These are phyloP conservation scores for Pseudofabraea citricarpa DNA, from an alignment of 2,329 filamentous ascomycete genomes.

Conservation along the genomic window DNA sequence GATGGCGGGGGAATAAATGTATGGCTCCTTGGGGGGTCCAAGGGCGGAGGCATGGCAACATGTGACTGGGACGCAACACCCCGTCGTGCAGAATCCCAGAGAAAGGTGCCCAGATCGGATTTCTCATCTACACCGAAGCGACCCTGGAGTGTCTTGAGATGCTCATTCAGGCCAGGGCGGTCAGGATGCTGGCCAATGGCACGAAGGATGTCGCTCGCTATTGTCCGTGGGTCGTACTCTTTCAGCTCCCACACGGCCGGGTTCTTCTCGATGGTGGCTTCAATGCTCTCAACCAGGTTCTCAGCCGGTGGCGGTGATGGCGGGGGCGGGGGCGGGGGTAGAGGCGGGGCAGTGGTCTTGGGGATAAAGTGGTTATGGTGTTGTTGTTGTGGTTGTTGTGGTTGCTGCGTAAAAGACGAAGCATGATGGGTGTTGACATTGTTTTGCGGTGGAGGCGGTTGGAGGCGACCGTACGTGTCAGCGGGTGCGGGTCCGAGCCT, in stretches of 20 bases:
- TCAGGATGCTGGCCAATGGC: constrained; percentile 57
- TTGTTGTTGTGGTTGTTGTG: neutral
- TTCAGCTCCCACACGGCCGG: neutral
- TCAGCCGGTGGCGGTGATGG: neutral
- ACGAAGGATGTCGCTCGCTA: constrained; percentile 59
- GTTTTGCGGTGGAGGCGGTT: neutral
- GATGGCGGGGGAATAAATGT: no score
- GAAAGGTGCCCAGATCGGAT: constrained; percentile 8
- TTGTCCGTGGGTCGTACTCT: constrained; percentile 53
- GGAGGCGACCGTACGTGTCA: neutral
- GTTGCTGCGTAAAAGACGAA: no score
- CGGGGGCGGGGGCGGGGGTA: neutral
- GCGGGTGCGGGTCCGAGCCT: neutral
- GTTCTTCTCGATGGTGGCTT: neutral
- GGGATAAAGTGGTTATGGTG: neutral
- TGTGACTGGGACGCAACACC: neutral
- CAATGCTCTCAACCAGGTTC: neutral
- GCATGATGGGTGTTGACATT: neutral
- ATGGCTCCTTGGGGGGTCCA: neutral
- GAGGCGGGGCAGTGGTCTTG: no score
- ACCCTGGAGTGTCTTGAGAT: constrained; percentile 34
- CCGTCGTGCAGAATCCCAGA: constrained; percentile 8
- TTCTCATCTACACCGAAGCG: constrained; percentile 3
- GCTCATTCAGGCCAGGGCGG: constrained; percentile 52
- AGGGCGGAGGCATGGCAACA: neutral